Base-by-base conservation (phyloP, 768 basidiomycete genomes). In the Amanita rubescens region DNA sequence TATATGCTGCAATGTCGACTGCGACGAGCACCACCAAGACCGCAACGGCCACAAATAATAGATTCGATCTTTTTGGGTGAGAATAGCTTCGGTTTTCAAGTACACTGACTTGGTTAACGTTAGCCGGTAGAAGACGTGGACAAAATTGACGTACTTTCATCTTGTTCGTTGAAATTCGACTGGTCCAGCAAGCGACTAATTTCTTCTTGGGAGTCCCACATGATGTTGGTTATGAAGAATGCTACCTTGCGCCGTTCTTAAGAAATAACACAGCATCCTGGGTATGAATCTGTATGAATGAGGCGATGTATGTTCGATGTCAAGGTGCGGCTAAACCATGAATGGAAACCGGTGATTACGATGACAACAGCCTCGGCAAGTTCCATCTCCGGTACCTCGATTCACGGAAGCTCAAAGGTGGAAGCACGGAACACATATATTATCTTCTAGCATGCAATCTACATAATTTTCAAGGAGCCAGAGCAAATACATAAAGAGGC, bases 1-100 rank as follows among this genome's bases (percentile, higher is more conserved):
- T 14, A 44, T 65, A 67, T 25, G 57, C 61, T 5, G 55, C 25
- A 34, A 65, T 57, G 51, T 67, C 66, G 17, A 65, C 10, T 2
- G 62, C 17, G 48, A 67, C 44, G 52, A 67, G 62, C 4, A 62
- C 14, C 11, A 58, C 19, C 15, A 62, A 34, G 15, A 57, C 41
- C 11, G 49, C 52, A n/a, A 55, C 34, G 7, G 60, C 38, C 34
- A 51, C 37, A 6, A 55, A 15, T 5, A 56, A 10, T 46, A 27
- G 12, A 20, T 10, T n/a, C 19, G 43, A 30, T 45, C 22, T 45
- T 10, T 27, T 27, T 20, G 14, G 25, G 43, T 27, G 19, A 20
- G 15, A 45, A 30, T 10, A 25, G 11, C 15, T 9, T 45, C n/a
- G 27, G 27, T 14, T 30, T 27, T 11, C 10, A 30, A 4, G 24